Base-by-base conservation (phyloP, 345 rosid genomes). In the Brassica juncea region DNA sequence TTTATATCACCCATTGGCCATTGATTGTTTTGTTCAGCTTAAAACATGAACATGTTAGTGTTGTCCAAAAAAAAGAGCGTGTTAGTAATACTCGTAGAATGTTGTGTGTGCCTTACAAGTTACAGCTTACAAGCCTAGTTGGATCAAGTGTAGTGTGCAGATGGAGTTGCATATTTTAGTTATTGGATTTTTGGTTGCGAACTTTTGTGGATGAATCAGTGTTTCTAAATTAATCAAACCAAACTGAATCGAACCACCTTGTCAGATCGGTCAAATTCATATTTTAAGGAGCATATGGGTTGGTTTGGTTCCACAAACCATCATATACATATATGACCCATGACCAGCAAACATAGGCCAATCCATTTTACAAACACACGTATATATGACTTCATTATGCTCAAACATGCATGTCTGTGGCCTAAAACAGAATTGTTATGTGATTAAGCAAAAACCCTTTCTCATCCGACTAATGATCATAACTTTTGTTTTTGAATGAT, bases 1-100 rank as follows among this genome's bases (percentile, higher is more conserved):
- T 80, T 83, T 49, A 76, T 71, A 75, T 62, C 44, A 19, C 37
- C 58, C 74, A 78, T 79, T 83, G 79, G 57, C 58, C 72, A 78
- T 79, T 83, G 79, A 65, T 79, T 73, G 9, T 66, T 59, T 57
- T 32, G 60, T 72, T 66, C 68, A 58, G 9, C 78, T 73, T 67
- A 35, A 60, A 35, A 60, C 68, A 47, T 35, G 49, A 79, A 60
- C 67, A 70, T 16, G 57, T 72, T 44, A 39, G 76, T 28, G 31
- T 28, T 28, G 31, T 28, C 31, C 31, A 28, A 28, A 28, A 28
- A 28, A 28, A 28, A 0, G 3, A 28, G 4, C 4, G 31, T 28
- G 31, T 28, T 19, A 19, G 21, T 19, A 19, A 19, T 19, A 19
- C 21, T 19, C 21, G 21, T 19, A 19, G 21, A 19, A 19, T 19